Evolutionary conservation across 352 stramenopile species (phyloP), one percentile per base, ranked within the genome.

Genomic region (Pythium insidiosum): DNA sequence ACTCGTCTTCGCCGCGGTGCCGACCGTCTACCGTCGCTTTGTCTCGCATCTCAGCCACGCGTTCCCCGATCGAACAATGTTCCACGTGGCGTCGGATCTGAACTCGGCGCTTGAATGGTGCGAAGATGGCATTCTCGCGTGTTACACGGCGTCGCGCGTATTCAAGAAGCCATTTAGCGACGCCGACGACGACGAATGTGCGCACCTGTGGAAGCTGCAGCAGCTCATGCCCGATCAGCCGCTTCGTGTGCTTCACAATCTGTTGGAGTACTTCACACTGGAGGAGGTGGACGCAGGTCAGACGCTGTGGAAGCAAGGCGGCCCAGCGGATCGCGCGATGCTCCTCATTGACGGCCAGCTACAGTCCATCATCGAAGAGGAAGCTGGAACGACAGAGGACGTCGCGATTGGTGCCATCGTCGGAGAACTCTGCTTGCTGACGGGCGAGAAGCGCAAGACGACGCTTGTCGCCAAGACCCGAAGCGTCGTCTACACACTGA

Each of bases 361-460:
- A 6, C 80, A 70, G 29, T 77, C 77, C 3, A 74, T 88, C 18
- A 61, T 90, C 2, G 77, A 90, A 52, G 77, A 90, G 50, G 77
- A 90, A 47, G 77, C 77, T 20, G 77, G 77, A 0, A 90, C 77
- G 1, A 90, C 70, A 2, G 77, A 90, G 47, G 65, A 80, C 7
- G 62, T 90, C 4, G 68, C 74, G 3, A 61, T 78, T 0, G 77
- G 77, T n/a, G 73, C 77, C 0, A 63, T 90, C n/a, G 63, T 90
- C 10, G 77, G 77, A 11, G 77, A 90, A 42, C 54, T 90, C 43
- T 90, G 77, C 50, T 72, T 90, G 19, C 54, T 89, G 10, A 89
- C 77, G 2, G 73, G 74, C 2, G 77, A 89, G 44, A 90, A 90
- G 42, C 77, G 73, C 26, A 88, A 88, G 42, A 88, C 77, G n/a